Evolutionary conservation across 2,329 filamentous ascomycete species (phyloP).

Genomic region (Penicillium sp.): DNA sequence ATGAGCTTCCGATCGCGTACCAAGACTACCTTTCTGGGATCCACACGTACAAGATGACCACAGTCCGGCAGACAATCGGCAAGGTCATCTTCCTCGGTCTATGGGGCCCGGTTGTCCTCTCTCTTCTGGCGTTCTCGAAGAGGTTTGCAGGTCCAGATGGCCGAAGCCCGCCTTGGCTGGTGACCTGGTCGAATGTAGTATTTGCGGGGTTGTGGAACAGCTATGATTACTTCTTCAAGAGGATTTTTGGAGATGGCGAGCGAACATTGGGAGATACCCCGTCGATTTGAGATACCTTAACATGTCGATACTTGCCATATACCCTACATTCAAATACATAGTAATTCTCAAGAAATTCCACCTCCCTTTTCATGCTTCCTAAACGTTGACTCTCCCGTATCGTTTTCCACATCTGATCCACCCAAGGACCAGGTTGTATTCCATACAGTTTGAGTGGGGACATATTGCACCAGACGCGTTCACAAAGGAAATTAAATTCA

Average conservation of each 20-base stretch:
- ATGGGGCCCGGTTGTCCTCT: conserved; percentile 64
- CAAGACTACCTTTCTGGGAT: conserved; percentile 73
- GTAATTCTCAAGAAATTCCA: not conserved
- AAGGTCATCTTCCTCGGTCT: conserved; percentile 64
- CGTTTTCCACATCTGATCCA: not conserved
- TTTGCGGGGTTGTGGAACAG: conserved; percentile 66
- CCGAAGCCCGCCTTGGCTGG: conserved; percentile 71
- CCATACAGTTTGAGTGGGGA: not conserved
- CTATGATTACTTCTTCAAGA: conserved; percentile 70
- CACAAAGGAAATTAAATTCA: conserved; percentile 49
- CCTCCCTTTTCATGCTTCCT: not conserved
- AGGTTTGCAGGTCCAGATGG: conserved; percentile 69
- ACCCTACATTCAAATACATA: not conserved
- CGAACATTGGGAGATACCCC: conserved; percentile 54
- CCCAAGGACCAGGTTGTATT: not conserved
- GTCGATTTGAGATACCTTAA: conserved; percentile 7
- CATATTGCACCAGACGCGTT: conserved; percentile 16
- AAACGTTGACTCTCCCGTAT: not conserved
- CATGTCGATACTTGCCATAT: not conserved
- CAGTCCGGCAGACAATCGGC: conserved; percentile 69
- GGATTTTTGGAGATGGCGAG: conserved; percentile 85
- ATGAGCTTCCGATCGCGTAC: conserved; percentile 80
- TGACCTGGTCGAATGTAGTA: conserved; percentile 56
- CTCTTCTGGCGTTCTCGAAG: conserved; percentile 55
- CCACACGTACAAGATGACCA: conserved; percentile 73